Evolutionary conservation across 2,329 filamentous ascomycete genomes (phyloP).

Genomic region (Apiospora koreana): DNA sequence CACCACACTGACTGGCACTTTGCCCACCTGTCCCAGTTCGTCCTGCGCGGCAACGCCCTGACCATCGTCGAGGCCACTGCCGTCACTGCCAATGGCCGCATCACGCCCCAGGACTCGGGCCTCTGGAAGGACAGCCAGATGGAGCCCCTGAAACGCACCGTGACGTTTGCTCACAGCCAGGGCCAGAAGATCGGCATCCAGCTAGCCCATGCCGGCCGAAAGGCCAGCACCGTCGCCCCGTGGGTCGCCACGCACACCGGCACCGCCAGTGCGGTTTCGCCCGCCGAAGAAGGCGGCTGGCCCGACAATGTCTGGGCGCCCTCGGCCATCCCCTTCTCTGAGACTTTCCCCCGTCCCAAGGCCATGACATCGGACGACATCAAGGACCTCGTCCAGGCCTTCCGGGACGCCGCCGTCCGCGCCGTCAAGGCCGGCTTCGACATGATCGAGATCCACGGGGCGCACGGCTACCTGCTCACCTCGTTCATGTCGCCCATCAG

Average conservation of each 20-base stretch:
- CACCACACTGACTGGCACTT: constrained; percentile 81
- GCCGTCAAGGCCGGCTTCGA: constrained; percentile 21
- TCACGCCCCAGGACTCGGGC: constrained; percentile 77
- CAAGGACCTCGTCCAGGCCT: constrained; percentile 16
- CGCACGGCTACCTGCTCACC: constrained; percentile 76
- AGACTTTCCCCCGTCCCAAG: constrained; percentile 11
- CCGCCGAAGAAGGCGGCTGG: constrained; percentile 50
- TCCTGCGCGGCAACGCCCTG: constrained; percentile 73
- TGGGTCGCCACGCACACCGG: constrained; percentile 48
- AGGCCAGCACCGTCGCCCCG: constrained; percentile 37
- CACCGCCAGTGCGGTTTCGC: constrained; percentile 68
- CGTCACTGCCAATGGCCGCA: constrained; percentile 75
- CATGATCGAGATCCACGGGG: constrained; percentile 69
- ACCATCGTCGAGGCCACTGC: constrained; percentile 78
- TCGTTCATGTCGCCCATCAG: constrained; percentile 67
- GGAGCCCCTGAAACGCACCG: constrained; percentile 66
- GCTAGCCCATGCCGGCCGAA: constrained; percentile 62
- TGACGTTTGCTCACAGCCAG: constrained; percentile 54
- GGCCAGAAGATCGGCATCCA: constrained; percentile 70
- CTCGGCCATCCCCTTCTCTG: constrained; percentile 26
- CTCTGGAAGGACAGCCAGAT: constrained; percentile 87
- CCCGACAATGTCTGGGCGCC: constrained; percentile 52
- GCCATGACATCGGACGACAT: constrained; percentile 29
- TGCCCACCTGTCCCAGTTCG: constrained; percentile 80
- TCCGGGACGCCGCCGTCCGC: constrained; percentile 20